A percentile compares a stretch with the other conserved stretches of the same genome.
Evolutionary conservation across 2,329 filamentous ascomycete genomes (phyloP).

Genomic region (Cercospora citrullina): DNA sequence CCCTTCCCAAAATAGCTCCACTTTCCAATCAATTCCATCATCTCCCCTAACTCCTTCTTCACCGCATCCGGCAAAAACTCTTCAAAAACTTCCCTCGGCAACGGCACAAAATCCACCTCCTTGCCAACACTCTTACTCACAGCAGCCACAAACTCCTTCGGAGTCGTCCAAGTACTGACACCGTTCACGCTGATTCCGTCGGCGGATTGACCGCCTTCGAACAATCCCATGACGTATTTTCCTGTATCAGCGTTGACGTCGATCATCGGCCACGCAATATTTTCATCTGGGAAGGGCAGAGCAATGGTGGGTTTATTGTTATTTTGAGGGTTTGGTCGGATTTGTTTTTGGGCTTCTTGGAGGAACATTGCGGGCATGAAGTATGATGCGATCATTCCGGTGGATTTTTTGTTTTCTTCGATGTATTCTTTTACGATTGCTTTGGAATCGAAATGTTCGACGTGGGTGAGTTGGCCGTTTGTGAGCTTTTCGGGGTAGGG

Average conservation of each 20-base stretch:
- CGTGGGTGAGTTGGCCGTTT: slow-evolving; percentile 34
- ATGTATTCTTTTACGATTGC: slow-evolving; percentile 40
- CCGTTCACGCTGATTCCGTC: slow-evolving; percentile 33
- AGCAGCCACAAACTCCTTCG: slow-evolving; percentile 31
- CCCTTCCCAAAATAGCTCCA: slow-evolving; percentile 35
- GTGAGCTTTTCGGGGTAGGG: slow-evolving; percentile 35
- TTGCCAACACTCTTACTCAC: slow-evolving; percentile 29
- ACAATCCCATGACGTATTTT: slow-evolving; percentile 35
- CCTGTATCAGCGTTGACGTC: slow-evolving; percentile 32
- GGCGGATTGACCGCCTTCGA: slow-evolving; percentile 29
- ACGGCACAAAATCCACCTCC: slow-evolving; percentile 30
- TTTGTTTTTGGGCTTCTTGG: slow-evolving; percentile 23
- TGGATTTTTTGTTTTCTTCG: slow-evolving; percentile 29
- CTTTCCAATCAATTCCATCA: slow-evolving; percentile 33
- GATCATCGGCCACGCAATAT: slow-evolving; percentile 34
- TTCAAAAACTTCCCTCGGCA: slow-evolving; percentile 31
- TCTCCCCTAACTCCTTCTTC: slow-evolving; percentile 34
- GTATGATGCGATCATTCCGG: slow-evolving; percentile 30
- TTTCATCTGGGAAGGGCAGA: slow-evolving; percentile 30
- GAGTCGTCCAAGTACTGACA: slow-evolving; percentile 34
- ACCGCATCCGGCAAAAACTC: slow-evolving; percentile 31
- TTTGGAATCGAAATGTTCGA: slow-evolving; percentile 44
- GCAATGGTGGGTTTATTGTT: slow-evolving; percentile 26
- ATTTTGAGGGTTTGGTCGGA: slow-evolving; percentile 21
- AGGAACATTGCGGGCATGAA: slow-evolving; percentile 34